phyloP scores from a whole-genome alignment of 2,329 filamentous ascomycete species.

The Xylariaceae sp. region DNA sequence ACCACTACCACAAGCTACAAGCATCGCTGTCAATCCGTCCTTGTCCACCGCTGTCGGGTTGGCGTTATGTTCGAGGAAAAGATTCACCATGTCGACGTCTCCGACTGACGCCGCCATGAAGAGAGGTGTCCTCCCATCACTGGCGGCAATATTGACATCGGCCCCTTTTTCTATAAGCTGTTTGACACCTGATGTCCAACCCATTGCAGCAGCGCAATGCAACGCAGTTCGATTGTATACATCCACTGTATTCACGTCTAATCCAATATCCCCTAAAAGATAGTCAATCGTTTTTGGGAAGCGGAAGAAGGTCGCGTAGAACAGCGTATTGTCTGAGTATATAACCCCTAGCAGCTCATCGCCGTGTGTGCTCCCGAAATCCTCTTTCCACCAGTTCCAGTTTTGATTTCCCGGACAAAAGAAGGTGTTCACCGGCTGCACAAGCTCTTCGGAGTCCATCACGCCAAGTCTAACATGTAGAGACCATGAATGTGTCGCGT shows the following conservation, averaged over 20 bases:
- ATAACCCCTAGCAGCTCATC: neutral
- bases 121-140: neutral
- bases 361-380: neutral
- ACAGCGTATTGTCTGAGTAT: neutral
- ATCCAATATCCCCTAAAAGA: slow-evolving; percentile 1
- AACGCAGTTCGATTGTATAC: slow-evolving; percentile 7
- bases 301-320: slow-evolving; percentile 9
- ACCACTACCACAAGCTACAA: no score
- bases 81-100: no score
- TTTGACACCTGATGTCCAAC: neutral
- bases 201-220: neutral
- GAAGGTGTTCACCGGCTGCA: slow-evolving; percentile 6
- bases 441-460: neutral
- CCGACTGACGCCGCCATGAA: no score
- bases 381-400: slow-evolving; percentile 9
- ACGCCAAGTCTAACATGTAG: neutral
- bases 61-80: no score
- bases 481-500: neutral
- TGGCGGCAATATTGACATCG: neutral
- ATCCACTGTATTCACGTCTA: slow-evolving; percentile 5
- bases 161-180: neutral
- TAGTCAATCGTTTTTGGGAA: slow-evolving; percentile 8
- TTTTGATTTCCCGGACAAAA: slow-evolving; percentile 6
- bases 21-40: no score
- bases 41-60: no score